Evolutionary conservation across 208 protist genomes (phyloP).

Genomic region (Angomonas deanei): DNA sequence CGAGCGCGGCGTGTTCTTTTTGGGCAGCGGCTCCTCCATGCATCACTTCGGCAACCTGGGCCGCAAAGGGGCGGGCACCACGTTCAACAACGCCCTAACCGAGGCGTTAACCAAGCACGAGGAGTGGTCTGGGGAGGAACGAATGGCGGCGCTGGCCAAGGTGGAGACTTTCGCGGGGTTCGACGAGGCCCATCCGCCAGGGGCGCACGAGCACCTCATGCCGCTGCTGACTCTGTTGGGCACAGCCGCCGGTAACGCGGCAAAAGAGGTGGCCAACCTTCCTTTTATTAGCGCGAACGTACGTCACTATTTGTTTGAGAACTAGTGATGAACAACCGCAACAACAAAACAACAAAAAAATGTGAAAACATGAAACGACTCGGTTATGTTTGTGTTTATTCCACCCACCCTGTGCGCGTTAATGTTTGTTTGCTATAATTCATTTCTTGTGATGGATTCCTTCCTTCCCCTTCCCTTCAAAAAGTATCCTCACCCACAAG

Average conservation of each 20-base stretch:
- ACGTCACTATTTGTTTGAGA: conserved; percentile 40
- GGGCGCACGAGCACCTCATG: conserved; percentile 79
- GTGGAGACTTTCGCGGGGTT: conserved; percentile 47
- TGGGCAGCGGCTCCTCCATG: conserved; percentile 73
- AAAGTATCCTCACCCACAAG: no score
- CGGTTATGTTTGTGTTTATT: no score
- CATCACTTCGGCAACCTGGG: conserved; percentile 71
- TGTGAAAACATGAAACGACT: no score
- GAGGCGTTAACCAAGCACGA: conserved; percentile 17
- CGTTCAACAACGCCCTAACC: conserved; percentile 61
- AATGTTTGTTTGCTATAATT: no score
- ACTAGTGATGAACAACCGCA: conserved; percentile 6
- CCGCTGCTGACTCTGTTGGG: conserved; percentile 69
- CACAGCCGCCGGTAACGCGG: conserved; percentile 19
- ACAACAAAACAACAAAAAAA: no score
- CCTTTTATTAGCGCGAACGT: conserved; percentile 29
- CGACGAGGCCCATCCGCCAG: conserved; percentile 46
- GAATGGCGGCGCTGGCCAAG: conserved; percentile 32
- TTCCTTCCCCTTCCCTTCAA: no score
- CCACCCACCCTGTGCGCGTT: no score
- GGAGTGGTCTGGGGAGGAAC: conserved; percentile 16
- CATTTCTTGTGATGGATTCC: no score
- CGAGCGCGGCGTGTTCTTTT: conserved; percentile 70
- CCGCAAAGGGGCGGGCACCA: conserved; percentile 17
- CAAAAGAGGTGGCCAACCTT: conserved; percentile 38